Base-by-base conservation (phyloP, 2,329 filamentous ascomycete genomes). In the Pyrenophora graminea region DNA sequence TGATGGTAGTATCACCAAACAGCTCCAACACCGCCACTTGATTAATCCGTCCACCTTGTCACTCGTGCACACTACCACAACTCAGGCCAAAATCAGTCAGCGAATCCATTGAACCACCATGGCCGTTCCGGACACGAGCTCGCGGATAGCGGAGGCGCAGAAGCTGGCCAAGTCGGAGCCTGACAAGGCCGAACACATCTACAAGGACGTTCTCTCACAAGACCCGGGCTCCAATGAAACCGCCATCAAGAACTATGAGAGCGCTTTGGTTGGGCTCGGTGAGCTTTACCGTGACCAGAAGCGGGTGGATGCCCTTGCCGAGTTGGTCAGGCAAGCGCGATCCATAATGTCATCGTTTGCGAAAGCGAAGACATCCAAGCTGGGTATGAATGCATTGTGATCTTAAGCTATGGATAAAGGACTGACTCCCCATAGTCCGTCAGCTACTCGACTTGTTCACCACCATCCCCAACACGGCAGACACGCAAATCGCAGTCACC, bases 311-410 rank as follows among this genome's bases (percentile, higher is more conserved):
- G 90, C 96, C 68, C 85, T 99, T 54, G 90, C 95, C 57, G 87
- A 91, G 67, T 83, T 99, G 61, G 88, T 99, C 67, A 92, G 88
- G 70, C 90, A 90, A 74, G 96, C 91, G 76, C 86, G 93, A 70
- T 89, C 89, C 61, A 89, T 94, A 38, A 86, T 99, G 61, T 97
- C 93, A 51, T 94, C 90, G 59, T 97, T 99, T 75, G 94, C 94
- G 61, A 97, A 97, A 82, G 94, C 95, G 57, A 99, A 99, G 85
- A 97, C 94, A 27, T 90, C 94, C 49, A 99, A 99, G 79, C 82
- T 99, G 57, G 91, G 94, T 97, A 86, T 61, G 87, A 57, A 38
- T 36, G 21, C 18, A 18, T 3, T 5, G n/a, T 7, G 7, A 6
- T 2, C 19, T 10, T 2, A 2, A 9, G 10, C n/a, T 6, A 30